These are phyloP conservation scores for Moringa oleifera DNA, from an alignment of 345 rosid species.

Conservation along the genomic window DNA sequence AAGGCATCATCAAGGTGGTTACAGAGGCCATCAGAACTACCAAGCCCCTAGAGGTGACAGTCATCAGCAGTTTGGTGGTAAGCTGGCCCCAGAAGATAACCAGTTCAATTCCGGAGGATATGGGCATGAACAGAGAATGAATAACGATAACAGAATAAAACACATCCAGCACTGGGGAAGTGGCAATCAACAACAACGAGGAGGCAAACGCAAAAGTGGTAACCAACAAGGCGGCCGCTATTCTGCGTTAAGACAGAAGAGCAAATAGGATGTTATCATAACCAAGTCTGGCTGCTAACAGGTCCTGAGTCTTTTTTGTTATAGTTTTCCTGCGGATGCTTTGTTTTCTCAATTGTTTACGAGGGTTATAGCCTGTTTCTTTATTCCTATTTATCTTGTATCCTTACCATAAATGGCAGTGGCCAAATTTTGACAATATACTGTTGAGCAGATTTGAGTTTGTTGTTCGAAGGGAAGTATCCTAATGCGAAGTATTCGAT, in stretches of 20 bases:
- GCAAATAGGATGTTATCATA: conserved; percentile 11
- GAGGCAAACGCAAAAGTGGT: not conserved
- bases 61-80: conserved; percentile 28
- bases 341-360: too few species aligned
- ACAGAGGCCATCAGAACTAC: conserved; percentile 30
- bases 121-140: conserved; percentile 17
- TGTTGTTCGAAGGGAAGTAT: too few species aligned
- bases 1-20: conserved; percentile 16
- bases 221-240: conserved; percentile 12
- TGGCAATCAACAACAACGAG: conserved; percentile 2
- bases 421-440: too few species aligned
- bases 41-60: conserved; percentile 27
- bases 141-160: conserved; percentile 1
- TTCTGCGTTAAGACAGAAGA: conserved; percentile 29
- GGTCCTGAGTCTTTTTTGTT: too few species aligned
- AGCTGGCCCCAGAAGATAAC: conserved; percentile 29
- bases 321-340: too few species aligned
- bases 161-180: conserved; percentile 13
- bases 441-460: too few species aligned
- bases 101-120: conserved; percentile 33
- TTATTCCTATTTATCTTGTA: too few species aligned
- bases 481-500: too few species aligned
- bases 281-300: not conserved
- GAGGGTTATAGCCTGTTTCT: too few species aligned
- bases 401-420: too few species aligned